Evolutionary conservation across 2,329 filamentous ascomycete genomes (phyloP), one percentile per base, ranked within the genome.

Genomic region (Fusarium avenaceum): DNA sequence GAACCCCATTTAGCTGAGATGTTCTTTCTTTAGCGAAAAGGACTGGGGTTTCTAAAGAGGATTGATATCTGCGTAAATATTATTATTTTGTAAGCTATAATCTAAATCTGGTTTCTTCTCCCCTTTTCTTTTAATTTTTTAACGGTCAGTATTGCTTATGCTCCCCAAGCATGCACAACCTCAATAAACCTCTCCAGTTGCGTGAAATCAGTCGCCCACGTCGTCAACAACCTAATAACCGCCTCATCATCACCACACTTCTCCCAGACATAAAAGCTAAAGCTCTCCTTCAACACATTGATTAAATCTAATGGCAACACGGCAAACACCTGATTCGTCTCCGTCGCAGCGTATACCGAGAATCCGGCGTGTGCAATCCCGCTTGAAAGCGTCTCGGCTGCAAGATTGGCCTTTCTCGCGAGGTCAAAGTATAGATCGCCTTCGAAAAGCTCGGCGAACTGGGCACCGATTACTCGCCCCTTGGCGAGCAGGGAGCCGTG

Each of bases 301-400:
- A 84, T 77, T 35, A 84, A 48, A 0, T 65, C 67, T 14, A 79
- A 38, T 0, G 83, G 82, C 5, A 85, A 65, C 3, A 80, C 75
- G 0, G 81, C 81, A 75, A 85, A 85, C 4, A 85, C 83, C 67
- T 85, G 83, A 52, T 85, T 85, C 10, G 83, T 85, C 72, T 84
- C 80, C 1, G 83, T 85, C 20, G 77, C 77, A 0, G 82, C 83
- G 17, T 76, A 76, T 9, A 85, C 67, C 0, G 71, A 67, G 70
- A 79, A 84, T 0, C 83, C 84, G 1, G 80, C 75, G 0, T 74
- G 73, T 3, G 79, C 76, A 20, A 85, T 80, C n/a, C 78, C 79
- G 1, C 66, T 73, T 0, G 83, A 84, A 6, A 86, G 77, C 48
- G 74, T 77, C 64, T 79, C 76, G 0, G 84, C 84, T 43, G 82